phyloP scores from a whole-genome alignment of 768 basidiomycete species.

The Peribolospora baueri region DNA sequence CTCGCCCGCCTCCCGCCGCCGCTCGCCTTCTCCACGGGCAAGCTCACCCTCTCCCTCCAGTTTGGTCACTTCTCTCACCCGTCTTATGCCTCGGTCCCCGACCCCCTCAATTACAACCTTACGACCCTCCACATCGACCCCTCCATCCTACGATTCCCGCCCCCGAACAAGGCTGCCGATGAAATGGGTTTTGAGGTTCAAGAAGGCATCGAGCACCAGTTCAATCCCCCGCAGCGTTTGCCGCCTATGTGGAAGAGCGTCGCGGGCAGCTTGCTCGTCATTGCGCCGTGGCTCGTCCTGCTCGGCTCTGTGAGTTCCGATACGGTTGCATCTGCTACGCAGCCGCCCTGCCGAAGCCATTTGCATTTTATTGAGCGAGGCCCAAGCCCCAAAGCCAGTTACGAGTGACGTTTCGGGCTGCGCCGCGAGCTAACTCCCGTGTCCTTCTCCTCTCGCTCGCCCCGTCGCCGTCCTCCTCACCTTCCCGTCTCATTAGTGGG shows the following conservation, averaged over 20 bases:
- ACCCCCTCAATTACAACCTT: constrained; percentile 2
- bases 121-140: too few relatives aligned
- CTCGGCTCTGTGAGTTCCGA: constrained; percentile 2
- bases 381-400: neutral
- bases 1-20: constrained; percentile 5
- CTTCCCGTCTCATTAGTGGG: neutral
- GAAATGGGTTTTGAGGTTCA: constrained; percentile 13
- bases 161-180: constrained; percentile 4
- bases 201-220: constrained; percentile 1
- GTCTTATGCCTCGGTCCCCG: constrained; percentile 1
- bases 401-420: too few relatives aligned
- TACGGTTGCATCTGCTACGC: neutral
- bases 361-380: neutral
- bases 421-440: neutral
- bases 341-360: neutral
- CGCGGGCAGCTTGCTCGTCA: constrained; percentile 6
- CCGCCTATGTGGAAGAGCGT: neutral
- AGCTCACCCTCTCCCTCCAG: constrained; percentile 7
- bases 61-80: neutral
- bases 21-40: constrained; percentile 6
- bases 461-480: neutral
- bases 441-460: neutral
- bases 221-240: neutral
- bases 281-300: constrained; percentile 8
- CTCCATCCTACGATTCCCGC: neutral